These are phyloP conservation scores for Mallotus repandus DNA, from an alignment of 441 rosid species.

Conservation along the genomic window DNA sequence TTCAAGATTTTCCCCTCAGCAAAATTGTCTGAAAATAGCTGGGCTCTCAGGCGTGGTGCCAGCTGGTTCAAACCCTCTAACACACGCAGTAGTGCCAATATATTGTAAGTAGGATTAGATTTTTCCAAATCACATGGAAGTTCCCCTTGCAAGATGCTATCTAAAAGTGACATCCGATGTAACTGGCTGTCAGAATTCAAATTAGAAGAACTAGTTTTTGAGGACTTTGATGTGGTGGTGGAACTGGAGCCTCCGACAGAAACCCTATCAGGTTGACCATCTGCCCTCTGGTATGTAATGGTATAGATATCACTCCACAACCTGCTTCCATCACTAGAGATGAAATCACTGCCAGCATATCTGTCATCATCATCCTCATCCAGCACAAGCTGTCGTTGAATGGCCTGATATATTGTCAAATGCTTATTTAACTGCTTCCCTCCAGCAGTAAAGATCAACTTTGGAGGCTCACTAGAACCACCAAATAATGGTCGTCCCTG, in stretches of 20 bases:
- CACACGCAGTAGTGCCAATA: slow-evolving; percentile 84
- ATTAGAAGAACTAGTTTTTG: slow-evolving; percentile 52
- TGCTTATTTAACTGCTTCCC: slow-evolving; percentile 94
- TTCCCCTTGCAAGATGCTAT: slow-evolving; percentile 92
- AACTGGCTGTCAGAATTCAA: slow-evolving; percentile 53
- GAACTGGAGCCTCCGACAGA: slow-evolving; percentile 64
- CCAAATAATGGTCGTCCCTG: slow-evolving; percentile 82
- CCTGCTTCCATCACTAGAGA: slow-evolving; percentile 91
- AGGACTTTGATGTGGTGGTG: slow-evolving; percentile 47
- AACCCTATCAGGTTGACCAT: slow-evolving; percentile 67
- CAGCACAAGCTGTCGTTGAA: slow-evolving; percentile 85
- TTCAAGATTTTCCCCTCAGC: slow-evolving; percentile 66
- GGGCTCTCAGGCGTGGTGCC: slow-evolving; percentile 81
- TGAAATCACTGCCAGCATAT: slow-evolving; percentile 76
- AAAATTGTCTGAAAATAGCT: slow-evolving; percentile 55
- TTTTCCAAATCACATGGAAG: slow-evolving; percentile 98
- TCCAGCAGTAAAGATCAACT: slow-evolving; percentile 78
- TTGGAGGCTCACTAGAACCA: slow-evolving; percentile 76
- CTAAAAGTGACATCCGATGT: slow-evolving; percentile 68
- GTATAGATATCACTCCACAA: slow-evolving; percentile 91
- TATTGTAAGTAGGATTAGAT: slow-evolving; percentile 84
- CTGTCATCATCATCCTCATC: slow-evolving; percentile 96
- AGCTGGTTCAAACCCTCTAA: slow-evolving; percentile 96
- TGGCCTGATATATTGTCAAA: slow-evolving; percentile 98
- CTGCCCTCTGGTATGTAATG: slow-evolving; percentile 86